These are phyloP conservation scores for Hanseniaspora valbyensis DNA, from an alignment of 805 yeast species.

Conservation along the genomic window DNA sequence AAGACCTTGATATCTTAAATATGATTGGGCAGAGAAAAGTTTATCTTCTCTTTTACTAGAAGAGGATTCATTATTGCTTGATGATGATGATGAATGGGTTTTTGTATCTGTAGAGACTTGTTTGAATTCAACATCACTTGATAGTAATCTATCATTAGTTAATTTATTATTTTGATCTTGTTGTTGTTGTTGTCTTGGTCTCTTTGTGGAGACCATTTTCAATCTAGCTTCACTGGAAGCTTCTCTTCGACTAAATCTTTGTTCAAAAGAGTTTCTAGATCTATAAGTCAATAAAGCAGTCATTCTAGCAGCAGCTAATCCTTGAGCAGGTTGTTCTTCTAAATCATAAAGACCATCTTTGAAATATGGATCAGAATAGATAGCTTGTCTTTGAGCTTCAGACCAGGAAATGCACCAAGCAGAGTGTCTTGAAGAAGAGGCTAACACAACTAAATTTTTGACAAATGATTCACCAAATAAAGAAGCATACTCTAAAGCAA, in stretches of 20 bases:
- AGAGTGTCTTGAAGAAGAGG: conserved; percentile 86
- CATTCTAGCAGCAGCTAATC: conserved; percentile 95
- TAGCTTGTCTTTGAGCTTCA: conserved; percentile 93
- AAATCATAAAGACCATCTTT: conserved; percentile 75
- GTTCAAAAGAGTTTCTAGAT: conserved; percentile 82
- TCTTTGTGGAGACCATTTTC: conserved; percentile 16
- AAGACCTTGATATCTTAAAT: conserved; percentile 84
- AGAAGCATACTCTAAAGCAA: conserved; percentile 71
- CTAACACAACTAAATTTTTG: conserved; percentile 63
- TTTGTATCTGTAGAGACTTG: conserved; percentile 24
- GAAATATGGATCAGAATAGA: conserved; percentile 89
- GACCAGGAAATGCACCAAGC: conserved; percentile 99
- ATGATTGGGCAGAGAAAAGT: conserved; percentile 89
- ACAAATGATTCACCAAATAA: conserved; percentile 58
- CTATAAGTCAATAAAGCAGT: conserved; percentile 87
- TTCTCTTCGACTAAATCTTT: conserved; percentile 75
- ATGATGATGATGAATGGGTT: conserved; percentile 27
- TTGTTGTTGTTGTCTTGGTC: neutral
- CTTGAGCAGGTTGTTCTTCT: conserved; percentile 72
- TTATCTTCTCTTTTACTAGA: conserved; percentile 33
- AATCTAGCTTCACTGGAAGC: conserved; percentile 35
- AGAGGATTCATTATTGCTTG: conserved; percentile 21
- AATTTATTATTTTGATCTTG: too few species aligned
- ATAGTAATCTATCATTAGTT: conserved; percentile 18
- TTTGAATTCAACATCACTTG: conserved; percentile 18